Evolutionary conservation across 441 rosid genomes (phyloP), one percentile per base, ranked within the genome.

Genomic region (Cnidoscolus chayamansa): DNA sequence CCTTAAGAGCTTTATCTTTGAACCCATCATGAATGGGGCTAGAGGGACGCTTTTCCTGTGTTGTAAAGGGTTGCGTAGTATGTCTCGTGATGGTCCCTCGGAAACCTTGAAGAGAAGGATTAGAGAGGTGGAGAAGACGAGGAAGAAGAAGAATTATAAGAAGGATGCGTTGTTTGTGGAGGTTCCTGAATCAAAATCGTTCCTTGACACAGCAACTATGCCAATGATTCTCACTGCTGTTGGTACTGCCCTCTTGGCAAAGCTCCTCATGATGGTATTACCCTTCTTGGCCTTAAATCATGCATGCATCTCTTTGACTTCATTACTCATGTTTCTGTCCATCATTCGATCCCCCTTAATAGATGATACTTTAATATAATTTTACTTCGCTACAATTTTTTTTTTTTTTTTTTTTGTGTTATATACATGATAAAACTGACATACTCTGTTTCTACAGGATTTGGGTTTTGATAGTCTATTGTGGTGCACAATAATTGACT

Each of bases 261-360:
- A 92, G 85, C 84, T 90, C 59, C 89, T 94, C 59, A 94, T 92
- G 97, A 90, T 88, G 99, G 97, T 92, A 80, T 73, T 65, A 17
- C 50, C n/a, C 35, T 49, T 43, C 7, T 48, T 58, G 68, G 25
- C 10, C 19, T 58, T 35, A 7, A 19, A 65, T 56, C 31, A 20
- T 50, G 50, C 53, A 35, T 32, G 50, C 53, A 47, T 20, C 4
- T 12, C 47, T 15, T 30, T 35, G 19, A 48, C 40, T 68, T 51
- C 8, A 19, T 37, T 58, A 3, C 0, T 69, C 19, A 2, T 58
- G 15, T 68, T 30, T 35, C 37, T 35, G 37, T 35, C 37, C 4
- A 4, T 35, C 37, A 35, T 4, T 35, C 37, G 2, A 2, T 4
- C 4, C 37, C 37, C 37, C 4, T 35, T 35, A 35, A 2, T 35